phyloP scores from a whole-genome alignment of 768 basidiomycete species.

The Auriscalpium orientale region DNA sequence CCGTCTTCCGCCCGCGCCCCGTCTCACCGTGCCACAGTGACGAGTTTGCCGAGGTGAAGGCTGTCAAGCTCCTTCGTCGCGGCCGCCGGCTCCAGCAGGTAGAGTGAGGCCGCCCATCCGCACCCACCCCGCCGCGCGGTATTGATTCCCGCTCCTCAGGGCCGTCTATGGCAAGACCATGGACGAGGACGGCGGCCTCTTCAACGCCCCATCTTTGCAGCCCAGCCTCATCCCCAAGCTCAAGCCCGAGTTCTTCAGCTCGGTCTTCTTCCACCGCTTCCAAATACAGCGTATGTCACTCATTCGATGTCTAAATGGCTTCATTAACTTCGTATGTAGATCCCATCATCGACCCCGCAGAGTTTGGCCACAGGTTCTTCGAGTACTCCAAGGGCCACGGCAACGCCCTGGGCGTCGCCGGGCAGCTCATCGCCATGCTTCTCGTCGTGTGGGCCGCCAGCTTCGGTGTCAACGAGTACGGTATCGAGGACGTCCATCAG shows the following conservation, averaged over 20 bases:
- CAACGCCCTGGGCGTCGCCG: slow-evolving; percentile 60
- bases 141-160: slow-evolving; percentile 29
- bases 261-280: slow-evolving; percentile 81
- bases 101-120: slow-evolving; percentile 44
- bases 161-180: slow-evolving; percentile 72
- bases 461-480: slow-evolving; percentile 80
- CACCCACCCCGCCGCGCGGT: background rate
- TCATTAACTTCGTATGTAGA: slow-evolving; percentile 36
- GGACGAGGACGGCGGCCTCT: slow-evolving; percentile 32
- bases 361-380: slow-evolving; percentile 68
- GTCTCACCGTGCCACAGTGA: slow-evolving; percentile 44
- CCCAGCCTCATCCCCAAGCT: slow-evolving; percentile 63
- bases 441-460: slow-evolving; percentile 86
- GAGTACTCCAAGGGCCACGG: slow-evolving; percentile 54
- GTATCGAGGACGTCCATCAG: slow-evolving; percentile 40
- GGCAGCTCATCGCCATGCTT: slow-evolving; percentile 68
- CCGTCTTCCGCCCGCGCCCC: background rate
- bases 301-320: too few relatives aligned
- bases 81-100: slow-evolving; percentile 78
- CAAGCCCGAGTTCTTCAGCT: slow-evolving; percentile 71
- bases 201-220: slow-evolving; percentile 30
- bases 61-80: slow-evolving; percentile 75
- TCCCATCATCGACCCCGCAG: slow-evolving; percentile 74
- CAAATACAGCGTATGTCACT: slow-evolving; percentile 62
- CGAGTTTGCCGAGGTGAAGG: slow-evolving; percentile 87